Evolutionary conservation across 441 rosid species (phyloP), one percentile per base, ranked within the genome.

Genomic region (Eutrema salsugineum): DNA sequence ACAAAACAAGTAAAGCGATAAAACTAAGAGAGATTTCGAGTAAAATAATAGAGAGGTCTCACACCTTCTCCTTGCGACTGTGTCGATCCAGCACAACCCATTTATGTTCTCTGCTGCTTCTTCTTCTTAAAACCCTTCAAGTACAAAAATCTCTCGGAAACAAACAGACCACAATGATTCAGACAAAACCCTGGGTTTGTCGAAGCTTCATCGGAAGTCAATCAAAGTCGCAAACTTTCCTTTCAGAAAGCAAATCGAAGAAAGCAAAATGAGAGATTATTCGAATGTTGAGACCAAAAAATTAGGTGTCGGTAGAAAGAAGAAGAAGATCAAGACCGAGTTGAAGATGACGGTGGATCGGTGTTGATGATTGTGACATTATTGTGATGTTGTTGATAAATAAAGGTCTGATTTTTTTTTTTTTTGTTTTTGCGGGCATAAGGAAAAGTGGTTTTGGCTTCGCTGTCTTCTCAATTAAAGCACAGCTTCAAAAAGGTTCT

Each of bases 71-170:
- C 86, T 78, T 83, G 79, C 17, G 87, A 77, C 71, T 80, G 93
- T 51, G 89, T 75, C 20, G 96, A 90, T 86, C 86, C 93, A 81
- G 79, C 87, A 66, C 94, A 90, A 53, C 94, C 97, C 97, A 91
- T 91, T 74, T 46, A 57, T 67, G 14, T 46, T 66, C 72, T 57
- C n/a, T 86, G 75, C 49, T 66, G 16, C 46, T 68, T 54, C 74
- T 66, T 60, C 66, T 65, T 22, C 47, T 69, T 35, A 8, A 12
- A 68, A 20, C 66, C 67, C 27, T 60, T 50, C 8, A 46, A 66
- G 22, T 40, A 66, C 12, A 65, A 44, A 43, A 58, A 55, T 32
- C 32, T 67, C 53, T 22, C 38, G 27, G 5, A 47, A 59, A 44
- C 5, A 47, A 59, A 44, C 5, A 75, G 19, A 75, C 47, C 63